Percentiles rank a stretch among this genome's conserved stretches.
Conservation (phyloP, 148 eudicot genomes). For the Amaranthus cruentus region DNA sequence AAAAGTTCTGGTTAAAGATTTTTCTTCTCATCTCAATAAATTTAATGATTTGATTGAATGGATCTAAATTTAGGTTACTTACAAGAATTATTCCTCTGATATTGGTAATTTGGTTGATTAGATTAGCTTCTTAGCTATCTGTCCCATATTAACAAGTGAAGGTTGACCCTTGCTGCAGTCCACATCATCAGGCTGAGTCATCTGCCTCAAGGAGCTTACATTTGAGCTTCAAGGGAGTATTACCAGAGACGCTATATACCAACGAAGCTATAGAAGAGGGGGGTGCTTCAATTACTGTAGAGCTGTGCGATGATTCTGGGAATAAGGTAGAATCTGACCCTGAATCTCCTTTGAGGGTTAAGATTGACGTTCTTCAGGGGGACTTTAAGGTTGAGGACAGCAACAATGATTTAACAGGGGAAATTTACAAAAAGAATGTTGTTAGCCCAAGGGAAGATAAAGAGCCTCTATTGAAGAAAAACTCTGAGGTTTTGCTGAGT, state of each 20-base stretch:
- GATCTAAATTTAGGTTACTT: no score
- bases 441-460: slow-evolving; percentile 40
- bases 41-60: no score
- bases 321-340: slow-evolving; percentile 17
- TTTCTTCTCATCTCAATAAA: no score
- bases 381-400: slow-evolving; percentile 41
- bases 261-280: slow-evolving; percentile 6
- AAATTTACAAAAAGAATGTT: slow-evolving; percentile 34
- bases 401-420: slow-evolving; percentile 33
- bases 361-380: slow-evolving; percentile 46
- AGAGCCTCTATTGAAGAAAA: slow-evolving; percentile 40
- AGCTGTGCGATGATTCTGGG: slow-evolving; percentile 17
- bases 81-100: no score
- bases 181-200: slow-evolving; percentile 11
- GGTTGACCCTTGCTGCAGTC: slow-evolving; percentile 13
- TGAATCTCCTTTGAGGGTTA: slow-evolving; percentile 27
- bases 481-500: slow-evolving; percentile 23
- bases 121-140: no score
- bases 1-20: no score
- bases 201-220: not conserved
- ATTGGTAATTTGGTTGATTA: no score
- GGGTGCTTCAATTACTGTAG: slow-evolving; percentile 14
- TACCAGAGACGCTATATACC: slow-evolving; percentile 13
- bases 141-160: not conserved
- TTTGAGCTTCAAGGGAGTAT: slow-evolving; percentile 10